Conservation (phyloP, 192 early-diverging fungal genomes). For the Obelidium mucronatum region DNA sequence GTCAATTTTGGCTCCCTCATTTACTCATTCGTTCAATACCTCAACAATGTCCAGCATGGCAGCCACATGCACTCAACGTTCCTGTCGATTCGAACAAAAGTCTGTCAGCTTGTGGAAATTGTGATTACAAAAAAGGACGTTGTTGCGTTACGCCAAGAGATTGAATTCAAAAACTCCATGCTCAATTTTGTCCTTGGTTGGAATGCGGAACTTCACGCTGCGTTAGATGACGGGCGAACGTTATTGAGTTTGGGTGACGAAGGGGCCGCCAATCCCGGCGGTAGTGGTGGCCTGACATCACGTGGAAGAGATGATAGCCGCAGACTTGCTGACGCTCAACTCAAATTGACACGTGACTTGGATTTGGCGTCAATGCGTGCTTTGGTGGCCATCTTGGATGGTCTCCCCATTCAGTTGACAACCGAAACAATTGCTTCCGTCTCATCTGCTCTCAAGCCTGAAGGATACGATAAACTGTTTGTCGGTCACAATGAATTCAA, state of each 20-base stretch:
- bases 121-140: constrained; percentile 78
- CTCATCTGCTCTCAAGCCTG: constrained; percentile 6
- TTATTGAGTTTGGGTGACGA: not conserved
- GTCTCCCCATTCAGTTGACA: constrained; percentile 73
- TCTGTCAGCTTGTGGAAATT: constrained; percentile 79
- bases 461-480: constrained; percentile 22
- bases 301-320: not conserved
- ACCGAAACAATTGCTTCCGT: constrained; percentile 21
- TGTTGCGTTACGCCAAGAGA: constrained; percentile 74
- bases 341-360: constrained; percentile 74
- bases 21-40: constrained; percentile 70
- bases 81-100: constrained; percentile 74
- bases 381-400: constrained; percentile 69
- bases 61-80: constrained; percentile 50
- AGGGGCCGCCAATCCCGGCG: not conserved
- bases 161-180: constrained; percentile 74
- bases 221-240: no score
- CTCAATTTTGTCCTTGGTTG: constrained; percentile 77
- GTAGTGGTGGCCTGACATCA: not conserved
- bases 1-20: constrained; percentile 78
- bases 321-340: constrained; percentile 3
- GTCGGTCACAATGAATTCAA: constrained; percentile 58
- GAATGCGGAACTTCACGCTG: constrained; percentile 70
- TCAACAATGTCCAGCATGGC: constrained; percentile 61
- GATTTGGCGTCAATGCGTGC: constrained; percentile 83